These are phyloP conservation scores for Silene vulgaris DNA, from an alignment of 179 eudicot genomes.

Conservation along the genomic window DNA sequence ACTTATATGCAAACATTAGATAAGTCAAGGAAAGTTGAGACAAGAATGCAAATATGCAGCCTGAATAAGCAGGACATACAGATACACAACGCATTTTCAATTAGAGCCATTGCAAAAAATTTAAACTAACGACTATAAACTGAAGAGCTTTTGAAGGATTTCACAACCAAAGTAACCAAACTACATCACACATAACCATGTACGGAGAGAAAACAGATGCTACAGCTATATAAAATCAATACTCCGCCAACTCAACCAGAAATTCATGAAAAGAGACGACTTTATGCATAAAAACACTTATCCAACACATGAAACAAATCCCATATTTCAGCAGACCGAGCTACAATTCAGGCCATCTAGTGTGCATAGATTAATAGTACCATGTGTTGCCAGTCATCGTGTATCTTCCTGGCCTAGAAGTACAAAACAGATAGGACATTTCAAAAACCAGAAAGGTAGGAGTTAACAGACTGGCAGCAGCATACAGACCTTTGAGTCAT, in stretches of 20 bases:
- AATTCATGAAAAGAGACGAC: neutral
- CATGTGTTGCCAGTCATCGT: neutral
- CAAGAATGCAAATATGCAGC: neutral
- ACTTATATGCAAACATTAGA: neutral
- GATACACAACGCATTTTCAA: neutral
- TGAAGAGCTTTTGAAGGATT: neutral
- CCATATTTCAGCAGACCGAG: neutral
- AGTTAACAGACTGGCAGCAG: neutral
- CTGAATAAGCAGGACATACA: neutral
- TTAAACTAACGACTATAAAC: neutral
- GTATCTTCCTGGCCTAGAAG: neutral
- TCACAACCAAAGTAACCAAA: neutral
- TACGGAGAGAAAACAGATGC: neutral
- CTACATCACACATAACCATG: neutral
- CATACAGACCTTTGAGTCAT: constrained; percentile 71
- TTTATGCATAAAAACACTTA: neutral
- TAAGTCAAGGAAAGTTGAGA: neutral
- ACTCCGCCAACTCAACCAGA: neutral
- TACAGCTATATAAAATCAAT: neutral
- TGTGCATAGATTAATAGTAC: neutral
- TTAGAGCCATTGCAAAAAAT: neutral
- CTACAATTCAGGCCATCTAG: neutral
- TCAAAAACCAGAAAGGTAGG: neutral
- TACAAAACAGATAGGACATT: neutral
- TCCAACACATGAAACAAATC: neutral